Conservation (phyloP, 2,329 filamentous ascomycete genomes). For the Pseudopyricularia javanii region DNA sequence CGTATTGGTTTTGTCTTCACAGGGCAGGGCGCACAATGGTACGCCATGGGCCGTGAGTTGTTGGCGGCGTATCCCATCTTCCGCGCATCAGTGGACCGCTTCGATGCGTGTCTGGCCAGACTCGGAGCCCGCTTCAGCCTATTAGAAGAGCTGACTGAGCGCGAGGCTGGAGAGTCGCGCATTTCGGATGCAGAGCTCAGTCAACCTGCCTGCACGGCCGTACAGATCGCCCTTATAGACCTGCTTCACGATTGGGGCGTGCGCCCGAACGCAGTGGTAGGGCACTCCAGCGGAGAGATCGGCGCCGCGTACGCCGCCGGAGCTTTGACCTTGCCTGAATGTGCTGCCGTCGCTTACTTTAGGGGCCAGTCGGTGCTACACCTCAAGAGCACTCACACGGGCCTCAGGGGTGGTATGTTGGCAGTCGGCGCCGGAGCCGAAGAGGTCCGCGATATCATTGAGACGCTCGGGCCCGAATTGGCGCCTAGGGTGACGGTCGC, state of each 20-base stretch:
- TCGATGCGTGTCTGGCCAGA: constrained; percentile 7
- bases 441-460: constrained; percentile 6
- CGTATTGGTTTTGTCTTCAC: constrained; percentile 20
- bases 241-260: constrained; percentile 6
- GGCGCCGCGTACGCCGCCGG: constrained; percentile 7
- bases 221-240: constrained; percentile 7
- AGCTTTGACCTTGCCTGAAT: constrained; percentile 10
- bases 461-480: constrained; percentile 3
- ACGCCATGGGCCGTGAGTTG: constrained; percentile 22
- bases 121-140: constrained; percentile 15
- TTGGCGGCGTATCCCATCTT: constrained; percentile 9
- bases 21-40: constrained; percentile 25
- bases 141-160: constrained; percentile 12
- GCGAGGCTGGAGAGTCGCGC: constrained; percentile 7
- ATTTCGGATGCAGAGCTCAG: constrained; percentile 16
- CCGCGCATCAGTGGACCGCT: constrained; percentile 9
- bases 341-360: constrained; percentile 4
- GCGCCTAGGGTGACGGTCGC: constrained; percentile 6
- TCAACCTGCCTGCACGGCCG: constrained; percentile 7
- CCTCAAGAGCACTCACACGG: constrained; percentile 2
- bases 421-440: constrained; percentile 4
- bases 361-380: constrained; percentile 2
- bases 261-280: constrained; percentile 8
- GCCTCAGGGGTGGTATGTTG: constrained; percentile 7
- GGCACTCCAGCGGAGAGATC: constrained; percentile 9